phyloP scores from a whole-genome alignment of 2,329 filamentous ascomycete species.

The Pseudogymnoascus sp. region DNA sequence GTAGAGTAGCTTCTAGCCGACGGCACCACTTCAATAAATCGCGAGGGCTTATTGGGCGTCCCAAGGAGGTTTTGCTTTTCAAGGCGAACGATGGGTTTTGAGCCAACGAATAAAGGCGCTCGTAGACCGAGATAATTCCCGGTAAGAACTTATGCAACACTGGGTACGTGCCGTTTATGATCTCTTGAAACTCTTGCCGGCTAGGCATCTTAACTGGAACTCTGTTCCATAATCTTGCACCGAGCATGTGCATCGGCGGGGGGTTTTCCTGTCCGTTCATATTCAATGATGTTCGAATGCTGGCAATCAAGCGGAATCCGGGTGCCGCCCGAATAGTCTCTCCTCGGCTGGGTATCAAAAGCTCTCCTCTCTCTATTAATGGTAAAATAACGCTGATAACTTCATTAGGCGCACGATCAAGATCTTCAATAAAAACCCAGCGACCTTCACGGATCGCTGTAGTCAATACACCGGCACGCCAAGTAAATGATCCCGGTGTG shows the following conservation, averaged over 20 bases:
- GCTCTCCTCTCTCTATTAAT: constrained; percentile 83
- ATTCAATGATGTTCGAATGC: constrained; percentile 69
- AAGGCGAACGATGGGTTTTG: constrained; percentile 37
- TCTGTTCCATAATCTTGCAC: constrained; percentile 76
- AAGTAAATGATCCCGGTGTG: constrained; percentile 81
- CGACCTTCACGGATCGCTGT: constrained; percentile 88
- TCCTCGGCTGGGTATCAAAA: constrained; percentile 81
- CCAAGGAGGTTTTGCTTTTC: constrained; percentile 41
- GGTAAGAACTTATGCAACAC: constrained; percentile 55
- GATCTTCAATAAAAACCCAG: constrained; percentile 95
- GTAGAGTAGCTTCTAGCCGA: constrained; percentile 61
- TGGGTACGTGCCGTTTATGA: constrained; percentile 66
- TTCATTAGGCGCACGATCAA: constrained; percentile 90
- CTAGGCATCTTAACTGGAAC: constrained; percentile 62
- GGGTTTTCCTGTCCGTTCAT: constrained; percentile 58
- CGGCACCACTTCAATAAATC: constrained; percentile 91
- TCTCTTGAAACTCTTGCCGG: constrained; percentile 62
- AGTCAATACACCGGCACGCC: constrained; percentile 87
- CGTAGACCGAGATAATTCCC: constrained; percentile 53
- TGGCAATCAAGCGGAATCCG: constrained; percentile 87
- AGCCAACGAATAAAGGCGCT: constrained; percentile 41
- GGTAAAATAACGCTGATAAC: constrained; percentile 89
- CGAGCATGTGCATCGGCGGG: constrained; percentile 63
- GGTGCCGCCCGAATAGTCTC: constrained; percentile 75
- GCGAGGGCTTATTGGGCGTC: constrained; percentile 54